Evolutionary conservation across 75 land plant genomes (phyloP).

Genomic region (Pinus albicaulis): DNA sequence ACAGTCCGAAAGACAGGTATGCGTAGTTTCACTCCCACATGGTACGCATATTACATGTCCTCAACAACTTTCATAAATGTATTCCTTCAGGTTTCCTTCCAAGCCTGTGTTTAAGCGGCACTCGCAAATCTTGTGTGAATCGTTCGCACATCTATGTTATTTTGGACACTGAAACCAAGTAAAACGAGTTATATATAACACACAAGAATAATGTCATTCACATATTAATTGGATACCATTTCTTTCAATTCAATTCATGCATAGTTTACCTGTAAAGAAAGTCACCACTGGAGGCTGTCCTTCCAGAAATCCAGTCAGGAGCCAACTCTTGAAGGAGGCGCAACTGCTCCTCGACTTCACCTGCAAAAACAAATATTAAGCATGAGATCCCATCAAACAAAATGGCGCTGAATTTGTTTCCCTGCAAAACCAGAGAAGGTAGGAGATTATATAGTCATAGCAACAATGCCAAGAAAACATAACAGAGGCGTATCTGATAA

Average conservation of each 20-base stretch:
- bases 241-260: neutral
- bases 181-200: neutral
- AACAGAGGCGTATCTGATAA: too few species aligned
- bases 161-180: constrained; percentile 1
- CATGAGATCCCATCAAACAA: too few species aligned
- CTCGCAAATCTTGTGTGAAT: neutral
- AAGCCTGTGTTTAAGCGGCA: neutral
- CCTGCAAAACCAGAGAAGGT: too few species aligned
- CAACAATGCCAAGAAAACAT: too few species aligned
- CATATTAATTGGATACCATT: neutral
- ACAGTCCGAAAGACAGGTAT: too few species aligned
- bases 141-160: neutral
- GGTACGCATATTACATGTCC: too few species aligned
- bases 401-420: too few species aligned
- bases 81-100: too few species aligned
- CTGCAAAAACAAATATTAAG: constrained; percentile 18
- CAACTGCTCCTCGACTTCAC: constrained; percentile 77
- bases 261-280: constrained; percentile 42
- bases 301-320: constrained; percentile 75
- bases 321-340: constrained; percentile 54
- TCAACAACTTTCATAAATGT: too few species aligned
- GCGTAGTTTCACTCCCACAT: too few species aligned
- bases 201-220: neutral
- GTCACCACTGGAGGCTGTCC: constrained; percentile 50
- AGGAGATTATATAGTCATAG: too few species aligned